Percentiles rank a stretch among this genome's conserved stretches.
phyloP scores from a whole-genome alignment of 2,329 filamentous ascomycete genomes.

The Venturia aucupariae region DNA sequence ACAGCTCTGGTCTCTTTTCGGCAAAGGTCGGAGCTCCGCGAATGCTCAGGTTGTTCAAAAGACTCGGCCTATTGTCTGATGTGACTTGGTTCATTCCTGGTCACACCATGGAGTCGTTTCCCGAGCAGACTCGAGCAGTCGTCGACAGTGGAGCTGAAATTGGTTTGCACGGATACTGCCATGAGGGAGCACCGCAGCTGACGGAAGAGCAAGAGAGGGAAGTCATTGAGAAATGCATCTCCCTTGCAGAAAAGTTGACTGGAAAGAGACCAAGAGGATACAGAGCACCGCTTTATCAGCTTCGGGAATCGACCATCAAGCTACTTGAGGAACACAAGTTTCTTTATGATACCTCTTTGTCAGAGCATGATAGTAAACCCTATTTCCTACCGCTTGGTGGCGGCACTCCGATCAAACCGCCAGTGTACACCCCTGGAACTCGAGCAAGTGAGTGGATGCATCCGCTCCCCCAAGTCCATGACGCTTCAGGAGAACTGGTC shows the following conservation, averaged over 20 bases:
- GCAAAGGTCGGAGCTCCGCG: constrained; percentile 48
- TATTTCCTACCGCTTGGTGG: constrained; percentile 36
- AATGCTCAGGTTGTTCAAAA: constrained; percentile 45
- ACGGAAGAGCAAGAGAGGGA: constrained; percentile 41
- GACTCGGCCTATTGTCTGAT: constrained; percentile 41
- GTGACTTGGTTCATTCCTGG: constrained; percentile 54
- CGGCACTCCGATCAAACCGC: constrained; percentile 31
- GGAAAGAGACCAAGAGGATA: constrained; percentile 41
- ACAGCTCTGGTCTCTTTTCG: constrained; percentile 46
- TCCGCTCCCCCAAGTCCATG: constrained; percentile 24
- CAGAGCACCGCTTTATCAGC: constrained; percentile 43
- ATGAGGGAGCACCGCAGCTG: constrained; percentile 38
- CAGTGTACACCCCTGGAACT: constrained; percentile 28
- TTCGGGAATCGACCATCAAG: constrained; percentile 39
- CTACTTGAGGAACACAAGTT: constrained; percentile 41
- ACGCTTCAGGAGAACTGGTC: constrained; percentile 27
- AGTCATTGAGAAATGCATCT: constrained; percentile 40
- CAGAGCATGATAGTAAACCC: constrained; percentile 41
- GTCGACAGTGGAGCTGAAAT: constrained; percentile 46
- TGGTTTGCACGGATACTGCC: constrained; percentile 41
- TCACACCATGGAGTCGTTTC: constrained; percentile 50
- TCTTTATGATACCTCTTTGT: constrained; percentile 43
- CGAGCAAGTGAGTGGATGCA: constrained; percentile 37
- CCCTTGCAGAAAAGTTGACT: constrained; percentile 33
- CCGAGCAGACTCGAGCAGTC: constrained; percentile 40